Evolutionary conservation across 306 rosid genomes (phyloP).

Genomic region (Begonia loranthoides): DNA sequence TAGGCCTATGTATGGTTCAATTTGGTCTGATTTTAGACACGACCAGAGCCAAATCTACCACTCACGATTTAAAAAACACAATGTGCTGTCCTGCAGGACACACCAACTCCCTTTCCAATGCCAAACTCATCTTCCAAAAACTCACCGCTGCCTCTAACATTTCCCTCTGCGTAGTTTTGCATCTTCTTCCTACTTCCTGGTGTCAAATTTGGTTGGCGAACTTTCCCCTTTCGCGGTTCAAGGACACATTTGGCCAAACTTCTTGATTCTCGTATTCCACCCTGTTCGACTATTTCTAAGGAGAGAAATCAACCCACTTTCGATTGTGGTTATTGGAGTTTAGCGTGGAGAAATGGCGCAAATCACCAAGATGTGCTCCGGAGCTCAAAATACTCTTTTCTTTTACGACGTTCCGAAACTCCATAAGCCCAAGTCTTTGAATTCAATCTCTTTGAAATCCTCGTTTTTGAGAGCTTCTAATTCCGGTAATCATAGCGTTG

Average conservation of each 20-base stretch:
- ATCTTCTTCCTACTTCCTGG: constrained; percentile 10
- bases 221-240: neutral
- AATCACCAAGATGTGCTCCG: constrained; percentile 47
- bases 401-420: constrained; percentile 29
- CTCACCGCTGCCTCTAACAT: no score
- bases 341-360: constrained; percentile 42
- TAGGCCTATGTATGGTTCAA: no score
- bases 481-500: constrained; percentile 13
- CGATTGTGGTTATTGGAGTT: neutral
- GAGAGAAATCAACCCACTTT: neutral
- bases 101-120: no score
- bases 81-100: no score
- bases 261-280: constrained; percentile 9
- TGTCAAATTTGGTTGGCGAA: constrained; percentile 24
- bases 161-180: no score
- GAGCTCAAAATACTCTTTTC: constrained; percentile 39
- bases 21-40: no score
- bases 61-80: no score
- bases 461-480: constrained; percentile 28
- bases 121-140: no score
- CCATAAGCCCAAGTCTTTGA: constrained; percentile 38
- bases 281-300: neutral
- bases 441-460: constrained; percentile 28
- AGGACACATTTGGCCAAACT: constrained; percentile 1
- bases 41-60: no score